phyloP scores from a whole-genome alignment of 2,329 filamentous ascomycete genomes.

The Aspergillus caelatus region DNA sequence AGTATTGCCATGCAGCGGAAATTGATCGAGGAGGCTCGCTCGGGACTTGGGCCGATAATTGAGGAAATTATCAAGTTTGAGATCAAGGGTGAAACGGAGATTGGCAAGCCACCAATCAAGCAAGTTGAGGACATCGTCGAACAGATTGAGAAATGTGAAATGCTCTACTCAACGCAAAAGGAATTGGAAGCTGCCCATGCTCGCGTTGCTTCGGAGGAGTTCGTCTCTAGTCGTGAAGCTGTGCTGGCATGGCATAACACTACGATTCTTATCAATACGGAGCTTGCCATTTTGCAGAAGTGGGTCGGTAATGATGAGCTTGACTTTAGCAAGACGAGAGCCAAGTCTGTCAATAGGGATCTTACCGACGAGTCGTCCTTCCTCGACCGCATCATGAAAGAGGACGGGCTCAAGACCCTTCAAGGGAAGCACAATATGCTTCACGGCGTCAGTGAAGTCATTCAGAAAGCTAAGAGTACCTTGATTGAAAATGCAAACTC shows the following conservation, averaged over 20 bases:
- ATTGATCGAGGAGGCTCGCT: conserved; percentile 82
- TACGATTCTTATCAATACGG: conserved; percentile 91
- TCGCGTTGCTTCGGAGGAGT: conserved; percentile 73
- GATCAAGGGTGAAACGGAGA: conserved; percentile 90
- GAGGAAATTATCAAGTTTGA: conserved; percentile 92
- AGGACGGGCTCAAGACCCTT: conserved; percentile 89
- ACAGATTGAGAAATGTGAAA: conserved; percentile 88
- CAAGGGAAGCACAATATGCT: conserved; percentile 85
- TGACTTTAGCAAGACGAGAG: conserved; percentile 79
- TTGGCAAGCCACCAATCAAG: conserved; percentile 80
- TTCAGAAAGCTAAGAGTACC: conserved; percentile 90
- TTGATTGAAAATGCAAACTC: conserved; percentile 82
- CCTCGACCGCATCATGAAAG: conserved; percentile 90
- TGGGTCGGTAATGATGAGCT: conserved; percentile 98
- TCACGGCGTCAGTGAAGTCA: conserved; percentile 78
- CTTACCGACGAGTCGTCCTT: conserved; percentile 90
- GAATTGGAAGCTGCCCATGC: conserved; percentile 76
- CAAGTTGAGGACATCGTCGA: conserved; percentile 88
- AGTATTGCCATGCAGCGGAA: conserved; percentile 82
- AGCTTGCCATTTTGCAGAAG: conserved; percentile 85
- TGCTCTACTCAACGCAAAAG: conserved; percentile 78
- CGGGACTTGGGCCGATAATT: conserved; percentile 71
- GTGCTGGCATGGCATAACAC: conserved; percentile 97
- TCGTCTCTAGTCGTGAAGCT: conserved; percentile 80
- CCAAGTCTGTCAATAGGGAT: conserved; percentile 68